phyloP scores from a whole-genome alignment of 2,329 filamentous ascomycete genomes.

The Aspergillus ustus region DNA sequence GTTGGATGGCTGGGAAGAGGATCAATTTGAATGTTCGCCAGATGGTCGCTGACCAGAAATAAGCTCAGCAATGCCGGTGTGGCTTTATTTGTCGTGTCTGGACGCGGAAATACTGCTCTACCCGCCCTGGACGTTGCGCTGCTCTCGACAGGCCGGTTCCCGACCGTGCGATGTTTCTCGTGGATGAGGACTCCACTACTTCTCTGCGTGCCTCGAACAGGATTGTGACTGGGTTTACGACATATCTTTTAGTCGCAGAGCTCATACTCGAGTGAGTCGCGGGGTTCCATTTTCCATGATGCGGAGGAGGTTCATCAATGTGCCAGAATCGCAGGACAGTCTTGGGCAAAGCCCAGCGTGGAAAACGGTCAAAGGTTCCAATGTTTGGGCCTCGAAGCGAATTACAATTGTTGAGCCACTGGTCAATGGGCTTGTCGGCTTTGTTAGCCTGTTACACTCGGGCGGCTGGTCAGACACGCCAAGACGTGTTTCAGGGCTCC shows the following conservation, averaged over 20 bases:
- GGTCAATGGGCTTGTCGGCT: background rate
- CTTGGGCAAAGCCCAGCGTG: background rate
- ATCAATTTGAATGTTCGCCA: constrained; percentile 93
- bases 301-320: no score
- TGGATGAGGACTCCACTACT: no score
- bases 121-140: background rate
- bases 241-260: no score
- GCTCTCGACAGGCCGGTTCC: no score
- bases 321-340: background rate
- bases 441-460: constrained; percentile 41
- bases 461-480: constrained; percentile 29
- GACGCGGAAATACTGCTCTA: no score
- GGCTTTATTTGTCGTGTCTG: background rate
- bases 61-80: background rate
- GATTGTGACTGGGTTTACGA: no score
- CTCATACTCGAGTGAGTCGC: no score
- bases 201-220: no score
- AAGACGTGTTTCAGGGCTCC: constrained; percentile 12
- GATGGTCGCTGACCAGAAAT: constrained; percentile 56
- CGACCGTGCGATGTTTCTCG: no score
- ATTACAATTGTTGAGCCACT: background rate
- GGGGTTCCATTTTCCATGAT: no score
- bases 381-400: no score
- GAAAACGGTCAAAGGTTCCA: no score
- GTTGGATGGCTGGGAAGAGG: constrained; percentile 87